Evolutionary conservation across 192 early-diverging fungal species (phyloP).

Genomic region (Helicostylum pulchrum): DNA sequence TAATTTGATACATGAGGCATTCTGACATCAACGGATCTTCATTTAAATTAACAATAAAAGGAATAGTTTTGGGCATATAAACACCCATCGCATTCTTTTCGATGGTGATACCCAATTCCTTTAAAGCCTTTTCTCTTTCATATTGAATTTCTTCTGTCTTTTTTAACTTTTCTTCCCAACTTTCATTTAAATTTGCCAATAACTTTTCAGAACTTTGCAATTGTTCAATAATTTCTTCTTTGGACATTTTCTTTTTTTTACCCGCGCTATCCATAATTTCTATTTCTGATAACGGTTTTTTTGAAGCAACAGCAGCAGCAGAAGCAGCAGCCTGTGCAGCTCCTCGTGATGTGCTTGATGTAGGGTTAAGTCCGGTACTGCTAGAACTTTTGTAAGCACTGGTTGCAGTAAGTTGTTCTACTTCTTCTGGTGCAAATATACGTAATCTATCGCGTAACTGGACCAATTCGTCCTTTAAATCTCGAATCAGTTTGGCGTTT

Average conservation of each 20-base stretch:
- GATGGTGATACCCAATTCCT: conserved; percentile 64
- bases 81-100: conserved; percentile 58
- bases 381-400: conserved; percentile 23
- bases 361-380: background rate
- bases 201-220: conserved; percentile 72
- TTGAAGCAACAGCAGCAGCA: background rate
- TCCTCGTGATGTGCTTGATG: background rate
- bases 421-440: conserved; percentile 36
- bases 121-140: conserved; percentile 56
- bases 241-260: conserved; percentile 30
- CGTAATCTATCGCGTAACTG: conserved; percentile 48
- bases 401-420: conserved; percentile 27
- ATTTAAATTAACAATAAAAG: conserved; percentile 75
- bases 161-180: conserved; percentile 71
- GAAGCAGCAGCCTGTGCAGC: background rate
- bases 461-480: conserved; percentile 69
- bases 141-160: conserved; percentile 60
- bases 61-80: conserved; percentile 59
- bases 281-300: conserved; percentile 10
- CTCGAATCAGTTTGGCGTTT: conserved; percentile 58
- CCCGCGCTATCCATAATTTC: conserved; percentile 23
- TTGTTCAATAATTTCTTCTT: conserved; percentile 59
- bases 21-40: conserved; percentile 77
- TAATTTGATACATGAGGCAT: conserved; percentile 72
- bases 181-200: conserved; percentile 65